Conservation (phyloP, 306 rosid species). For the Malus orientalis region DNA sequence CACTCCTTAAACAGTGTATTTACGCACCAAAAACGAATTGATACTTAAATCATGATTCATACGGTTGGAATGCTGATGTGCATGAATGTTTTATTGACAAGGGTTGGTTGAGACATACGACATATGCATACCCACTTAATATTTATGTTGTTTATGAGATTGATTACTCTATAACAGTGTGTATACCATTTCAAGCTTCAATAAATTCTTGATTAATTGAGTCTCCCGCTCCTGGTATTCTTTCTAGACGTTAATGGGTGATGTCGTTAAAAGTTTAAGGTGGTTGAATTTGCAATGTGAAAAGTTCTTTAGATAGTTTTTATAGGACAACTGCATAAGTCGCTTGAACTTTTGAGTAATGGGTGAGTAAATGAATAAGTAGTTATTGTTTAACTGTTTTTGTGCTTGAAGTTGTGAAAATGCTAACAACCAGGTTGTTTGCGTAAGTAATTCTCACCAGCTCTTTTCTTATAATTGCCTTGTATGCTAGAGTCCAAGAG, state of each 20-base stretch:
- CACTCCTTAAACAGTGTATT: neutral
- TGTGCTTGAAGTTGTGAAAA: neutral
- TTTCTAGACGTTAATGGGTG: neutral
- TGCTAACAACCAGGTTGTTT: neutral
- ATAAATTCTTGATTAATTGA: neutral
- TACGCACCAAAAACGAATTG: neutral
- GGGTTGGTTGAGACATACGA: too few relatives aligned
- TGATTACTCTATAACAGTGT: neutral
- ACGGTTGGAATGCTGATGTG: neutral
- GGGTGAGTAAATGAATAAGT: neutral
- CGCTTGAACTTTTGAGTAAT: neutral
- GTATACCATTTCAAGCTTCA: neutral
- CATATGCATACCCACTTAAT: neutral
- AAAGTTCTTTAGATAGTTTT: neutral
- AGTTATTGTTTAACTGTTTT: neutral
- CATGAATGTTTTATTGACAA: neutral
- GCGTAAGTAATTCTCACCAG: neutral
- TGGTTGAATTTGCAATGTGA: neutral
- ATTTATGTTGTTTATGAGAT: neutral
- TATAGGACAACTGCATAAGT: neutral
- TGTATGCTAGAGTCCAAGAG: constrained; percentile 14
- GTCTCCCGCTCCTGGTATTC: too few relatives aligned
- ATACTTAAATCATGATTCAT: neutral
- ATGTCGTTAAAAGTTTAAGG: neutral
- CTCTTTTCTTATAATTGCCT: neutral